phyloP scores from a whole-genome alignment of 164 flowering plant genomes.

The Saururus chinensis region DNA sequence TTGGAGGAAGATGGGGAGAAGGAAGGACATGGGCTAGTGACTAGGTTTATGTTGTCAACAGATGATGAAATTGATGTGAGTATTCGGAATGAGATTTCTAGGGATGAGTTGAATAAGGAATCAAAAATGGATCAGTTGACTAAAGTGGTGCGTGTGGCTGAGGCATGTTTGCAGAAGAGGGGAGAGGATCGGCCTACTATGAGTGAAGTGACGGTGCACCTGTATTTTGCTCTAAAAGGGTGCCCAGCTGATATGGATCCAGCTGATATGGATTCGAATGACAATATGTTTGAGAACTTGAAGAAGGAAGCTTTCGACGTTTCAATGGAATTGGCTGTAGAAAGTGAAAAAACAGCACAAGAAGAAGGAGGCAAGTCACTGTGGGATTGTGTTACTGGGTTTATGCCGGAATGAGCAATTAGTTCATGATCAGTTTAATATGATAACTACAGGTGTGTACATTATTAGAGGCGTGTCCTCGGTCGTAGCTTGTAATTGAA shows the following conservation, averaged over 20 bases:
- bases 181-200: conserved; percentile 12
- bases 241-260: too few relatives aligned
- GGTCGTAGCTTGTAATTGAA: too few relatives aligned
- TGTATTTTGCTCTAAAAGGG: background rate
- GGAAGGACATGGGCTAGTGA: background rate
- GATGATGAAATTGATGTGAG: conserved; percentile 7
- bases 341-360: background rate
- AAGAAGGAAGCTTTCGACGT: background rate
- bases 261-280: background rate
- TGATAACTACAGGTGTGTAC: too few relatives aligned
- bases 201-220: conserved; percentile 8
- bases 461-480: too few relatives aligned
- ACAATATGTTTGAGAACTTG: background rate
- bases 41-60: background rate
- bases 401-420: too few relatives aligned
- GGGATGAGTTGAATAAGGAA: conserved; percentile 1
- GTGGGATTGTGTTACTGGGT: background rate
- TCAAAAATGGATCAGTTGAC: conserved; percentile 13
- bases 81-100: background rate
- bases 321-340: background rate
- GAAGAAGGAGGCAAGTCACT: background rate
- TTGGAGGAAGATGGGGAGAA: background rate
- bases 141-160: conserved; percentile 3
- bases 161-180: conserved; percentile 7
- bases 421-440: too few relatives aligned